Percentiles rank a stretch among this genome's conserved stretches.
Conservation (phyloP, 768 basidiomycete species). For the Rhodotorula diobovata region DNA sequence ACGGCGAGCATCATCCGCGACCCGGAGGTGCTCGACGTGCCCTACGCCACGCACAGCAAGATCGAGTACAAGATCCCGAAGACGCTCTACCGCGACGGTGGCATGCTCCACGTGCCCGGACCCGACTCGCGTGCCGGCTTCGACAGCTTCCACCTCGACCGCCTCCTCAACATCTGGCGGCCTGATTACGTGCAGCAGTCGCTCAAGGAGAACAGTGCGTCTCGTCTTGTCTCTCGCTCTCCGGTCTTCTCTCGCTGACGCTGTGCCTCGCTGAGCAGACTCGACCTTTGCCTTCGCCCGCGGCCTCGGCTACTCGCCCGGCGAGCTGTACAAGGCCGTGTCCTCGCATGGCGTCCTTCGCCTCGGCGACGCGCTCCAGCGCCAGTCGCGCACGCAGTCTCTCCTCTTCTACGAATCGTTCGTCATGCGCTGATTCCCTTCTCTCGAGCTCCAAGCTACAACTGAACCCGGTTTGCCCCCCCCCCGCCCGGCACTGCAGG, state of each 20-base stretch:
- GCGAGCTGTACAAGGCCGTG: constrained; percentile 50
- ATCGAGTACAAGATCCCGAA: constrained; percentile 73
- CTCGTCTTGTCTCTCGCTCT: neutral
- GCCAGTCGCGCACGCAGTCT: neutral
- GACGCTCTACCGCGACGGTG: constrained; percentile 58
- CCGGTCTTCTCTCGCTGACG: neutral
- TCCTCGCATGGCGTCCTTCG: constrained; percentile 25
- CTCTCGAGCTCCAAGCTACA: too few relatives aligned
- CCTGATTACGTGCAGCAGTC: constrained; percentile 73
- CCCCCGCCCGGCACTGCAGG: constrained; percentile 19
- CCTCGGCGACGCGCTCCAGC: constrained; percentile 22
- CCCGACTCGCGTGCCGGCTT: constrained; percentile 55
- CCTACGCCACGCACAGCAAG: constrained; percentile 82
- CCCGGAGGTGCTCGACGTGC: constrained; percentile 72
- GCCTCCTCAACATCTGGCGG: constrained; percentile 85
- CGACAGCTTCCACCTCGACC: constrained; percentile 58
- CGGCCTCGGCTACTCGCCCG: constrained; percentile 60
- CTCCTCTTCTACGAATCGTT: constrained; percentile 9
- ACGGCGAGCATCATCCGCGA: constrained; percentile 79
- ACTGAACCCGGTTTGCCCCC: neutral
- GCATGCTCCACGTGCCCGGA: constrained; percentile 62
- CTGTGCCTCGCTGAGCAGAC: constrained; percentile 41
- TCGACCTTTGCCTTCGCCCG: constrained; percentile 76
- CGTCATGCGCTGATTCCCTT: neutral
- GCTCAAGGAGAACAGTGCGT: constrained; percentile 62